Conservation (phyloP, 768 basidiomycete genomes). For the Agrocybe pediades region DNA sequence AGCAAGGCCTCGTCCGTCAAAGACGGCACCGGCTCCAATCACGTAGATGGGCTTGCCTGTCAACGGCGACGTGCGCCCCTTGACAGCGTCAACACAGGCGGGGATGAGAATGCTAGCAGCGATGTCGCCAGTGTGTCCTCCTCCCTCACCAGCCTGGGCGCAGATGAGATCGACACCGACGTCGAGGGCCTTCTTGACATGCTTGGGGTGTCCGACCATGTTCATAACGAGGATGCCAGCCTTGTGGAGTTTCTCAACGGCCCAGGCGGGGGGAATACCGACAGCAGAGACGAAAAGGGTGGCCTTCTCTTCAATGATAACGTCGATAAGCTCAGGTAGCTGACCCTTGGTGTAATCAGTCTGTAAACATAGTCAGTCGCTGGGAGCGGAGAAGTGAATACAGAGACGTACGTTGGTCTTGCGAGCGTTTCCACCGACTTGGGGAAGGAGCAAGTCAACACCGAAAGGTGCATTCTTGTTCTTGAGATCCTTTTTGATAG, state of each 20-base stretch:
- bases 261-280: conserved; percentile 81
- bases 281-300: conserved; percentile 90
- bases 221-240: conserved; percentile 91
- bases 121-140: conserved; percentile 85
- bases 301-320: conserved; percentile 91
- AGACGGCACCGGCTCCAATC: conserved; percentile 90
- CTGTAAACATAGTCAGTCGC: conserved; percentile 32
- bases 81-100: conserved; percentile 84
- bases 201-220: conserved; percentile 96
- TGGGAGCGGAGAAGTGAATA: background rate
- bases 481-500: conserved; percentile 70
- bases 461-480: conserved; percentile 85
- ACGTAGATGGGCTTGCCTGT: conserved; percentile 86
- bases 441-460: conserved; percentile 87
- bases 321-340: conserved; percentile 79
- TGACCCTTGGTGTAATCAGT: conserved; percentile 90
- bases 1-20: conserved; percentile 84
- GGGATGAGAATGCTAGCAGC: conserved; percentile 88
- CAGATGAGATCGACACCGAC: conserved; percentile 92
- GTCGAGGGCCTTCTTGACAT: conserved; percentile 77
- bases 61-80: conserved; percentile 74
- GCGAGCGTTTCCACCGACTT: conserved; percentile 83
- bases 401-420: conserved; percentile 76
- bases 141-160: conserved; percentile 92
- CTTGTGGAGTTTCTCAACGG: conserved; percentile 79